These are phyloP conservation scores for Pleurotus citrinopileatus DNA, from an alignment of 768 basidiomycete species.

Conservation along the genomic window DNA sequence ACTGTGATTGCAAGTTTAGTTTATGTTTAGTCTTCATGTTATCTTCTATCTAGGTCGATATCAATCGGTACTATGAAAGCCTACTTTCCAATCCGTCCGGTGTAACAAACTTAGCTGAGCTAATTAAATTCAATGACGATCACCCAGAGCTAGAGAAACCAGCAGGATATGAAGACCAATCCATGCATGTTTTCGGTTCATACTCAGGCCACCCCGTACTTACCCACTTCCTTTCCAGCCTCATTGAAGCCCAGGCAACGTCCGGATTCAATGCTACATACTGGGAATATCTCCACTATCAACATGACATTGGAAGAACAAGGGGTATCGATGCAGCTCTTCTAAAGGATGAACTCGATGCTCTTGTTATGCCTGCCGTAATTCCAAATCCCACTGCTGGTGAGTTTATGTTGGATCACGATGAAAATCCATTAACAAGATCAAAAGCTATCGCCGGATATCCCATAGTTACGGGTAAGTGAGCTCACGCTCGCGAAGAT, in stretches of 20 bases:
- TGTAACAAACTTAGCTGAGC: constrained; percentile 50
- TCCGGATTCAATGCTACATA: constrained; percentile 40
- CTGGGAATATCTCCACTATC: constrained; percentile 39
- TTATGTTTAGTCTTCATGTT: not conserved
- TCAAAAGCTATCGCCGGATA: constrained; percentile 57
- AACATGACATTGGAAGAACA: constrained; percentile 45
- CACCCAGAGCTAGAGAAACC: constrained; percentile 50
- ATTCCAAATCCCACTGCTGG: constrained; percentile 30
- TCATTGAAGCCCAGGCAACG: constrained; percentile 31
- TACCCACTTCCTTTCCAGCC: not conserved
- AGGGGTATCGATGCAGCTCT: constrained; percentile 54
- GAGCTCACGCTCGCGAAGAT: no score
- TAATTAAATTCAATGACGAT: constrained; percentile 55
- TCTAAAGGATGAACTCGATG: constrained; percentile 44
- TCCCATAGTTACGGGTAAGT: constrained; percentile 58
- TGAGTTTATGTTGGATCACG: constrained; percentile 14
- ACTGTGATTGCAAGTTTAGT: no score
- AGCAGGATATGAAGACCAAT: constrained; percentile 34
- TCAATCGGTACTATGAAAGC: not conserved
- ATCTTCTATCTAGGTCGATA: not conserved
- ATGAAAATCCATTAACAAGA: no score
- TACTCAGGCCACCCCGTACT: no score
- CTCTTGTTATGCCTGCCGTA: constrained; percentile 45
- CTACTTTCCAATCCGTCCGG: constrained; percentile 54
- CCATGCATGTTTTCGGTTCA: constrained; percentile 18